phyloP scores from a whole-genome alignment of 192 early-diverging fungal species.

The Globomyces pollinis-pini region DNA sequence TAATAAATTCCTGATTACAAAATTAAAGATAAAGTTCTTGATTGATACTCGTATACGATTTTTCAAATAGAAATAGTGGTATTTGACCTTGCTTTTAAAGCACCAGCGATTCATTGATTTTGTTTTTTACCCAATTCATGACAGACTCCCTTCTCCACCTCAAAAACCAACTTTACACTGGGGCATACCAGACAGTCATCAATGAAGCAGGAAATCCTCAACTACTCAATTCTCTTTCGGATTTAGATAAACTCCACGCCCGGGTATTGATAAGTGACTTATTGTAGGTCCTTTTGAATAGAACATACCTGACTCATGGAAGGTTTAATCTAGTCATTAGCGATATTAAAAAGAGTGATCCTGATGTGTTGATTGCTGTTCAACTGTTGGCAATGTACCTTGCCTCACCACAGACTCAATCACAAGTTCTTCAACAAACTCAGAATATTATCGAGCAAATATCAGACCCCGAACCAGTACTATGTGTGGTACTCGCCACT shows the following conservation, averaged over 20 bases:
- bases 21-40: too few relatives aligned
- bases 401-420: slow-evolving; percentile 16
- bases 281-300: slow-evolving; percentile 67
- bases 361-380: slow-evolving; percentile 58
- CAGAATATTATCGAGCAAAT: slow-evolving; percentile 26
- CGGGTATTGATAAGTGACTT: slow-evolving; percentile 48
- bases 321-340: slow-evolving; percentile 59
- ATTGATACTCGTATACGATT: too few relatives aligned
- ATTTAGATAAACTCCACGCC: slow-evolving; percentile 10
- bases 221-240: slow-evolving; percentile 18
- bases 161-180: slow-evolving; percentile 45
- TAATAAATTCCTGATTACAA: too few relatives aligned
- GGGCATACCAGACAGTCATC: slow-evolving; percentile 67
- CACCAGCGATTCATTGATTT: too few relatives aligned
- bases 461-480: slow-evolving; percentile 38
- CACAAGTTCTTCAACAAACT: not conserved
- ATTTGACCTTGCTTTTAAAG: too few relatives aligned
- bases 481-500: slow-evolving; percentile 46
- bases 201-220: slow-evolving; percentile 44
- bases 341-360: slow-evolving; percentile 45
- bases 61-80: too few relatives aligned
- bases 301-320: slow-evolving; percentile 73
- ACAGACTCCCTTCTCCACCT: not conserved
- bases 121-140: too few relatives aligned
- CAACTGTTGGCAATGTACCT: slow-evolving; percentile 55